Evolutionary conservation across 176 grass and related monocot species (phyloP), one percentile per base, ranked within the genome.

Genomic region (Musa itinerans): DNA sequence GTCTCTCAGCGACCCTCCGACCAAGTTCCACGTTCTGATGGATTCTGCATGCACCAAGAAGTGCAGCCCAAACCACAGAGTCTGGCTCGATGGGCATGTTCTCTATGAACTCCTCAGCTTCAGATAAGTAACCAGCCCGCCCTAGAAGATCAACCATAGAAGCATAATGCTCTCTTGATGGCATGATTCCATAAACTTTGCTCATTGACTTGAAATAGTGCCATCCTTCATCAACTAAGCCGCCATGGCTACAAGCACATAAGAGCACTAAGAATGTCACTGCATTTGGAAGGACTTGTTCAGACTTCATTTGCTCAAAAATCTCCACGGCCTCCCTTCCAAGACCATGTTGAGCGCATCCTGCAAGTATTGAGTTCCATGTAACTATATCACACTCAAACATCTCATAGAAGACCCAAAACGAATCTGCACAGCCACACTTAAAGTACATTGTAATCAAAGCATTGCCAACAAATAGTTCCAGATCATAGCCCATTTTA

Each of bases 1-100:
- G 88, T 83, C 72, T 86, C 50, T 90, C 84, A 22, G 83, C 85
- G 76, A 83, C 61, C n/a, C 81, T 82, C 73, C 64, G 72, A 20
- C 72, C 78, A 50, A 80, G 54, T 63, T 72, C 57, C 2, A 63
- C 56, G 29, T 80, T 62, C 49, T 72, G 55, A 49, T 80, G 56
- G 16, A 80, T 72, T 72, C 55, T 72, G 50, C 78, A 80, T 7
- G 54, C 68, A 17, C 78, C 78, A 11, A 80, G 68, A 58, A 80
- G 69, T 14, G 78, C 78, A 4, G 69, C 57, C 78, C 78, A 80
- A 17, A 80, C 57, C 11, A 80, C 78, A 11, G 54, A 10, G 56
- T 80, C 78, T 19, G 78, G 78, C 69, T 80, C 69, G 1, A 64
- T 80, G 4, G 78, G 68, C 78, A 80, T 80, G 25, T 62, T 52